Base-by-base conservation (phyloP, 2,329 filamentous ascomycete genomes). In the Alternaria viburni region DNA sequence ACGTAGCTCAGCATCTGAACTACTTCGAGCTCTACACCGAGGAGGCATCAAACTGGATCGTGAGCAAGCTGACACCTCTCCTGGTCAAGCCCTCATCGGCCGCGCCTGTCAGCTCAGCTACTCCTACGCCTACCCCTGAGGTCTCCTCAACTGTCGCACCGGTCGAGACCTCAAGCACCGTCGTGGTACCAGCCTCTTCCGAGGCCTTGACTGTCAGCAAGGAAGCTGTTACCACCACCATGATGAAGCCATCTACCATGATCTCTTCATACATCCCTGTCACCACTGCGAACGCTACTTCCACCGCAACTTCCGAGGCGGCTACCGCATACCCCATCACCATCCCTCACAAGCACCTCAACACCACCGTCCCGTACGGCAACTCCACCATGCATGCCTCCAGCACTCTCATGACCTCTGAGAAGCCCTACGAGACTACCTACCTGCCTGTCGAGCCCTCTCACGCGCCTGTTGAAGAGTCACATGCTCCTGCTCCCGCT, bases 11-110 rank as follows among this genome's bases (percentile, higher is more conserved):
- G 12, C 59, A 61, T 28, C 36, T 61, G 30, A 61, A 61, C 46
- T 61, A 61, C 54, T 61, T 61, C 19, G 46, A 61, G 15, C 54
- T 61, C 5, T 46, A 61, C 26, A 61, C 59, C 11, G 59, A 61
- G 11, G 59, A 57, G 17, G 54, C 59, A 3, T 61, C 59, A 8
- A 45, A 46, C 11, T 61, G 59, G 59, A 36, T 61, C 26, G 54
- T 61, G 23, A 45, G 36, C 36, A 61, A 61, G 54, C 54, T 61
- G n/a, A 52, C 54, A 15, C 59, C 54, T 32, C 54, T 61, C 5
- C 21, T 61, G 47, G 46, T 6, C 36, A 61, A 58, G 36, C 54
- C 47, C 12, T 57, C 54, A 19, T 51, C 54, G 12, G 30, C 58
- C 23, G 41, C 25, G 2, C 25, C 52, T 32, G 49, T 54, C 17